phyloP scores from a whole-genome alignment of 768 basidiomycete species.

The Boletus vinaceobasis region DNA sequence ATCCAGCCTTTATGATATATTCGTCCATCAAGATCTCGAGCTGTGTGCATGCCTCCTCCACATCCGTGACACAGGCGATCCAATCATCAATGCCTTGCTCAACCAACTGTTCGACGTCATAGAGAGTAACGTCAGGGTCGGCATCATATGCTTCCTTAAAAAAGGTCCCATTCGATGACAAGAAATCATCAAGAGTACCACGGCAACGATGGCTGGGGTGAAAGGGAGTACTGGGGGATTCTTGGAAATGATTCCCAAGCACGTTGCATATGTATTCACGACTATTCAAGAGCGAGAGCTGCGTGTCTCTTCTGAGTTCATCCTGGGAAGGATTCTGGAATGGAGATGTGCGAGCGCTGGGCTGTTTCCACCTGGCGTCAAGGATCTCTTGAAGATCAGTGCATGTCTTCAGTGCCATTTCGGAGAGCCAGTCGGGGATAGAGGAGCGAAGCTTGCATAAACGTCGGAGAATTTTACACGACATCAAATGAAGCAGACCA shows the following conservation, averaged over 20 bases:
- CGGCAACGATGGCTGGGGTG: neutral
- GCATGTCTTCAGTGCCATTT: constrained; percentile 34
- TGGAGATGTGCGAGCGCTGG: constrained; percentile 25
- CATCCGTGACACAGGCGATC: too few relatives aligned
- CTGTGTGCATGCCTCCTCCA: too few relatives aligned
- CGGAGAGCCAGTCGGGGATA: constrained; percentile 33
- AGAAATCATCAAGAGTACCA: constrained; percentile 12
- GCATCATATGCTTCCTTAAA: constrained; percentile 1
- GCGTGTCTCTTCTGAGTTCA: constrained; percentile 25
- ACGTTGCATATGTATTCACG: constrained; percentile 26
- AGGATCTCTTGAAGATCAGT: constrained; percentile 14
- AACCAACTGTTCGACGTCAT: constrained; percentile 37
- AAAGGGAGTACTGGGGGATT: neutral
- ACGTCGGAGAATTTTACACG: constrained; percentile 17
- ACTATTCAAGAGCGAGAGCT: constrained; percentile 31
- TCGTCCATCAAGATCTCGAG: too few relatives aligned
- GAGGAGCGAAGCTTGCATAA: constrained; percentile 10
- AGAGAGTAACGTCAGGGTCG: constrained; percentile 22
- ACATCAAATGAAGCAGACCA: constrained; percentile 26
- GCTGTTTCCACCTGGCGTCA: constrained; percentile 31
- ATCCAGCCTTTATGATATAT: too few relatives aligned
- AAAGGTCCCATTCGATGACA: constrained; percentile 11
- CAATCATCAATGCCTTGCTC: constrained; percentile 32
- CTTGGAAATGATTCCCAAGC: neutral
- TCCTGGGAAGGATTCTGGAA: constrained; percentile 8